Conservation (phyloP, 352 stramenopile genomes). For the Phytopythium boreale region DNA sequence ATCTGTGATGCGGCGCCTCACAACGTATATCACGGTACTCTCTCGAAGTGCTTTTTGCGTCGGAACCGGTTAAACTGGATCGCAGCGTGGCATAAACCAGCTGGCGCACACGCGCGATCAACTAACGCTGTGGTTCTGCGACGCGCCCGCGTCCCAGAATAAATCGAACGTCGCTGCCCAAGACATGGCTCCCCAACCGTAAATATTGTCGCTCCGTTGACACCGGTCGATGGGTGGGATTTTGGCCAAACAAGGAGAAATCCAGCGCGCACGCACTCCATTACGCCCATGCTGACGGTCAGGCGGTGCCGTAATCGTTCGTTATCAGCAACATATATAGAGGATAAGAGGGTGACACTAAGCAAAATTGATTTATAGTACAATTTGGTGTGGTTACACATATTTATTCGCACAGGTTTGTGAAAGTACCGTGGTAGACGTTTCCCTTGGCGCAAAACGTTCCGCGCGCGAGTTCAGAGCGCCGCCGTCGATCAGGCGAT, state of each 20-base stretch:
- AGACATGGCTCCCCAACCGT: no score
- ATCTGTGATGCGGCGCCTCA: background rate
- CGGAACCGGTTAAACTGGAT: background rate
- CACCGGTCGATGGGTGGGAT: background rate
- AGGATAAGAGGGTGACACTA: background rate
- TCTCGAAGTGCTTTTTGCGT: no score
- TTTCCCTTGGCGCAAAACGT: background rate
- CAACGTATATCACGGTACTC: background rate
- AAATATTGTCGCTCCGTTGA: background rate
- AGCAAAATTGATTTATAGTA: background rate
- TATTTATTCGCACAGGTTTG: background rate
- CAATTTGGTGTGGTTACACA: background rate
- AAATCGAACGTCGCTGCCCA: background rate
- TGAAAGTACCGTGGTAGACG: background rate
- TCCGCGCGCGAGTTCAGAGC: constrained; percentile 3
- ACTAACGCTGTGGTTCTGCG: background rate
- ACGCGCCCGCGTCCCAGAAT: background rate
- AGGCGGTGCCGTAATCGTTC: background rate
- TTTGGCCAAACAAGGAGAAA: background rate
- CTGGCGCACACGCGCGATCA: background rate
- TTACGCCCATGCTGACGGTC: background rate
- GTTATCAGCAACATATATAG: background rate
- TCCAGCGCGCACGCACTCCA: constrained; percentile 1
- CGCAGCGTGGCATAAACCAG: background rate
- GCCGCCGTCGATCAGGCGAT: constrained; percentile 4